phyloP scores from a whole-genome alignment of 2,329 filamentous ascomycete species.

The Penicillium sp. region DNA sequence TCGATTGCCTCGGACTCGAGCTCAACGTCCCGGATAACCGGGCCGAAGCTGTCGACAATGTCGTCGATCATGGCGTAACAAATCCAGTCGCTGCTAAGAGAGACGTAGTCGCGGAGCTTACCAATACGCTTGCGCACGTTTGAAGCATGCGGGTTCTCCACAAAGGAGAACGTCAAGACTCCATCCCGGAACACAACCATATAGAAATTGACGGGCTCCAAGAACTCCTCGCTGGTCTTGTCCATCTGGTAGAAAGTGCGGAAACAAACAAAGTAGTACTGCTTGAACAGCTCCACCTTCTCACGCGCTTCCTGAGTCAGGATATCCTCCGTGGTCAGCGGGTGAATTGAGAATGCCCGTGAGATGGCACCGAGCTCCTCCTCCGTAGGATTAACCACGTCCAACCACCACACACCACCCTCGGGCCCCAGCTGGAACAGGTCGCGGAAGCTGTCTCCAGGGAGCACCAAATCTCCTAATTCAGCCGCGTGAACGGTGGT shows the following conservation, averaged over 20 bases:
- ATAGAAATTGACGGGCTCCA: conserved; percentile 95
- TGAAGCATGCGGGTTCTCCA: conserved; percentile 79
- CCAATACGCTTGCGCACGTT: conserved; percentile 91
- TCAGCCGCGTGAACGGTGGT: conserved; percentile 90
- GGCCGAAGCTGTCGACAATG: conserved; percentile 94
- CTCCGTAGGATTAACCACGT: conserved; percentile 85
- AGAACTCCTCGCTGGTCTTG: conserved; percentile 75
- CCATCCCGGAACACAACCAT: conserved; percentile 96
- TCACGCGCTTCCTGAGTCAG: conserved; percentile 92
- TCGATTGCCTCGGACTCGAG: conserved; percentile 89
- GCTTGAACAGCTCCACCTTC: conserved; percentile 96
- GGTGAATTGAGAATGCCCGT: conserved; percentile 93
- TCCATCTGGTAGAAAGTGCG: conserved; percentile 87
- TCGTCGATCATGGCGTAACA: conserved; percentile 99
- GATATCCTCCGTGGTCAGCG: conserved; percentile 94
- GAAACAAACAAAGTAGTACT: conserved; percentile 98
- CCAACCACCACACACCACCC: conserved; percentile 97
- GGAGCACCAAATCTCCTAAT: conserved; percentile 82
- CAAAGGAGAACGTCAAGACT: conserved; percentile 91
- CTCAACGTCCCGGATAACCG: conserved; percentile 84
- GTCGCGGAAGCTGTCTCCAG: conserved; percentile 84
- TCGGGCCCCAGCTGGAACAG: conserved; percentile 73
- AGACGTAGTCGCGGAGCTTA: conserved; percentile 90
- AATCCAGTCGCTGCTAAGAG: conserved; percentile 95
- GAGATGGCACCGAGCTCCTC: conserved; percentile 87